Conservation (phyloP, 768 basidiomycete genomes). For the Tylopilus rubrobrunneus region DNA sequence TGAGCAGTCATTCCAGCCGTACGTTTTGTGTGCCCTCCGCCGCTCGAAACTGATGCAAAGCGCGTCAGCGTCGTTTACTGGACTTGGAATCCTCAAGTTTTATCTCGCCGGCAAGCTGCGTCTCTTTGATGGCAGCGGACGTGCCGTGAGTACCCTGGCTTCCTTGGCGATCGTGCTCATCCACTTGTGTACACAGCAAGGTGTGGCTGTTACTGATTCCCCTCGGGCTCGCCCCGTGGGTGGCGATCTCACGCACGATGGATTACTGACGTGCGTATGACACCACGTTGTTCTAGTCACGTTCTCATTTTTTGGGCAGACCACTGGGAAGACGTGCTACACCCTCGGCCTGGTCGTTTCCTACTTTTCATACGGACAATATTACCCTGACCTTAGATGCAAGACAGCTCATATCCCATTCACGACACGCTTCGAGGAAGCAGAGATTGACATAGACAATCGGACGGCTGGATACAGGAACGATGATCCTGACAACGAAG, state of each 20-base stretch:
- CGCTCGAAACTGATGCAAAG: not conserved
- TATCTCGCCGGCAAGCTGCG: slow-evolving; percentile 91
- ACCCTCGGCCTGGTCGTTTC: slow-evolving; percentile 68
- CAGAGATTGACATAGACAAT: not conserved
- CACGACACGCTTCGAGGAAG: slow-evolving; percentile 55
- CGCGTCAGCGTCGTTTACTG: slow-evolving; percentile 78
- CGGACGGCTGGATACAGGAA: slow-evolving; percentile 5
- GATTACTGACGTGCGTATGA: slow-evolving; percentile 75
- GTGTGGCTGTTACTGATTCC: slow-evolving; percentile 81
- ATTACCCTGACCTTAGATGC: slow-evolving; percentile 65
- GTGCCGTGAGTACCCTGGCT: slow-evolving; percentile 44
- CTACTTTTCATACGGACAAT: slow-evolving; percentile 77
- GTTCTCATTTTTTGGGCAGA: slow-evolving; percentile 39
- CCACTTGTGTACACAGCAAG: slow-evolving; percentile 43
- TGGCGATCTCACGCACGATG: slow-evolving; percentile 87
- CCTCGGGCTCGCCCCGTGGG: slow-evolving; percentile 64
- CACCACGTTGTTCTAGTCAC: not conserved
- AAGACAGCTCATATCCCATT: slow-evolving; percentile 62
- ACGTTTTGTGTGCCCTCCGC: slow-evolving; percentile 24
- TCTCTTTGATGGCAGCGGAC: slow-evolving; percentile 77
- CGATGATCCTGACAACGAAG: slow-evolving; percentile 14
- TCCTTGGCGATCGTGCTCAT: not conserved
- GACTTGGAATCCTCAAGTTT: slow-evolving; percentile 83
- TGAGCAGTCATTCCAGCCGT: slow-evolving; percentile 88
- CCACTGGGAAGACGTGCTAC: slow-evolving; percentile 87